Evolutionary conservation across 208 protist genomes (phyloP).

Genomic region (Trypanosoma melophagium): DNA sequence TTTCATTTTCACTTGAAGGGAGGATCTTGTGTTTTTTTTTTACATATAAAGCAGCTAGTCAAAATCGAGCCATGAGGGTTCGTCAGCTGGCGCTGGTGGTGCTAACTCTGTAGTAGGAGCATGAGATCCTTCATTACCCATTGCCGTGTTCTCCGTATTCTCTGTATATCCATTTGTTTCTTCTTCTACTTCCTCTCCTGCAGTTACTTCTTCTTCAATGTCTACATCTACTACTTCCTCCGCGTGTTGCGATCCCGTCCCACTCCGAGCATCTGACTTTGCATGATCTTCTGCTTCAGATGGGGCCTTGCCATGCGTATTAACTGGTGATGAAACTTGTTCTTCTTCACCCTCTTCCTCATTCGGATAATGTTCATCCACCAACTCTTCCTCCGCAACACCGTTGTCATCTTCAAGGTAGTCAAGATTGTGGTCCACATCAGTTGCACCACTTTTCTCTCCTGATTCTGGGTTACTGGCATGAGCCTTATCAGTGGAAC

Average conservation of each 20-base stretch:
- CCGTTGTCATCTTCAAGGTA: conserved; percentile 2
- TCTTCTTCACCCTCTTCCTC: not conserved
- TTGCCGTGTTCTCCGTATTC: too few species aligned
- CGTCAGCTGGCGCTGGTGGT: conserved; percentile 1
- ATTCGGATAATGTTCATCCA: not conserved
- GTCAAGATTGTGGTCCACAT: too few species aligned
- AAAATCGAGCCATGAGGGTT: conserved; percentile 20
- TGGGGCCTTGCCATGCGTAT: too few species aligned
- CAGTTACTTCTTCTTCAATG: too few species aligned
- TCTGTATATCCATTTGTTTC: too few species aligned
- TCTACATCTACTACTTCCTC: too few species aligned
- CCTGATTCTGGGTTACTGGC: too few species aligned
- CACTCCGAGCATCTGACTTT: not conserved
- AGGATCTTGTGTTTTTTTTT: not conserved
- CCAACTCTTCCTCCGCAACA: not conserved
- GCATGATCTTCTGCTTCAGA: not conserved
- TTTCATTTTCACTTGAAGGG: not conserved
- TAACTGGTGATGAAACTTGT: not conserved
- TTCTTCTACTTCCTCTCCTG: too few species aligned
- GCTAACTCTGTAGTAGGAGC: not conserved
- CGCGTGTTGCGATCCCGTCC: too few species aligned
- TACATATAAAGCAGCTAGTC: conserved; percentile 10
- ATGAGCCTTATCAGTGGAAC: too few species aligned
- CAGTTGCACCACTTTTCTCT: too few species aligned
- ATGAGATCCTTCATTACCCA: too few species aligned